A percentile compares a stretch with the other conserved stretches of the same genome.
Conservation (phyloP, 768 basidiomycete genomes). For the Tricholoma matsutake region DNA sequence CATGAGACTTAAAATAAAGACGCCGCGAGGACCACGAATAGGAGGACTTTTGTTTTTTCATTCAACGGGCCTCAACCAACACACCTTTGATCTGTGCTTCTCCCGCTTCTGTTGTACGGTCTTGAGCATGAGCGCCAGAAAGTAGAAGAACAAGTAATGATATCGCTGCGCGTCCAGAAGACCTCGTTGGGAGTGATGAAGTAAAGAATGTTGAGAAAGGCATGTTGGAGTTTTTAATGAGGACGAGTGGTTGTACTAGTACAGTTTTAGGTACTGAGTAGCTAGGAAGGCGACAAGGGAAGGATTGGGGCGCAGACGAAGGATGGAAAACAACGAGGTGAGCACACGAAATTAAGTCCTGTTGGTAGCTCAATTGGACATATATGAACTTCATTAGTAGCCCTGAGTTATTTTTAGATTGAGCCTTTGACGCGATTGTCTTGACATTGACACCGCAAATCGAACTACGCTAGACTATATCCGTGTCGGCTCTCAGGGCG, state of each 20-base stretch:
- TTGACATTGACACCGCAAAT: background rate
- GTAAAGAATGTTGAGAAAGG: conserved; percentile 2
- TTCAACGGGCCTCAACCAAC: conserved; percentile 5
- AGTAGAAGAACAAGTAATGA: background rate
- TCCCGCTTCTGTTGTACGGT: conserved; percentile 31
- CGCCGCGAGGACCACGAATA: background rate
- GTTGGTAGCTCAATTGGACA: background rate
- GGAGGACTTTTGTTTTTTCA: background rate
- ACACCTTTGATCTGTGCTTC: conserved; percentile 37
- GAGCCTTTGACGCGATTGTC: background rate
- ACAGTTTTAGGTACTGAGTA: background rate
- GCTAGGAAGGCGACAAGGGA: background rate
- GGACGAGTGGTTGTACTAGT: background rate
- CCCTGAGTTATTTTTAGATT: background rate
- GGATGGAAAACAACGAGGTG: background rate
- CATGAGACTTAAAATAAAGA: background rate
- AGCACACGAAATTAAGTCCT: background rate
- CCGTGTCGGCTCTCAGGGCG: background rate
- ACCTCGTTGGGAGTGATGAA: background rate
- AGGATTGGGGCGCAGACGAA: background rate
- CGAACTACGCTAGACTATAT: background rate
- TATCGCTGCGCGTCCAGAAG: background rate
- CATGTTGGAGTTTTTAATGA: background rate
- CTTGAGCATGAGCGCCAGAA: conserved; percentile 14
- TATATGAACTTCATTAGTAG: background rate